Evolutionary conservation across 163 green algal genomes (phyloP), one percentile per base, ranked within the genome.

Genomic region (Chlorella variabilis): DNA sequence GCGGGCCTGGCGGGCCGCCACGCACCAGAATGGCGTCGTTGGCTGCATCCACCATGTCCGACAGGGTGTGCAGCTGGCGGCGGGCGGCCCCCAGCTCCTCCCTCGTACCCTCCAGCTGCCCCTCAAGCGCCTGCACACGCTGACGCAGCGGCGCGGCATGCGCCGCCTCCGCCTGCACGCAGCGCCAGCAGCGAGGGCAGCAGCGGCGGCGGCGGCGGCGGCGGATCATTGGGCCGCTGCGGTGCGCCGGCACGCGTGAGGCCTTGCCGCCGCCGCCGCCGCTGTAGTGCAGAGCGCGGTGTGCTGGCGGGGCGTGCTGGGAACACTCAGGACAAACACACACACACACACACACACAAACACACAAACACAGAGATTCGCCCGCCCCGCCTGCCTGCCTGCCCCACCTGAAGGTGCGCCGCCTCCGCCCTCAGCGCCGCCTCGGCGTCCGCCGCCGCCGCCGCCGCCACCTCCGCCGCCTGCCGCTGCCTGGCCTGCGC

Each of bases 21-120:
- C 75, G 42, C 42, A 81, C 75, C 76, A 45, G 15, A 17, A 82
- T 82, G 34, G 66, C 77, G 20, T 66, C 54, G 27, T 77, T 77
- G 20, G 77, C 77, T 21, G 66, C 77, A 49, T 83, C 77, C 36
- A 77, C 77, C 9, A 66, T 67, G 7, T 69, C 66, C 7, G 68
- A 58, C 49, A 83, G 51, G 6, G 36, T 63, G 38, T 77, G 31
- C 66, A 71, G n/a, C 38, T 77, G 59, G 17, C 39, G n/a, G 2
- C 61, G 77, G 21, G 66, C 77, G 17, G 29, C 25, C 2, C 33
- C 54, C 36, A 83, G 51, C 15, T 83, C 51, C n/a, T 3, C 49
- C 0, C 36, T 49, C 9, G 76, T 31, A 29, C 54, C 62, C 3
- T 4, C 62, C 29, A 58, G 27, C 49, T 82, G 31, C 15, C 15